Evolutionary conservation across 257 asterid genomes (phyloP).

Genomic region (Solanum raphanifolium): DNA sequence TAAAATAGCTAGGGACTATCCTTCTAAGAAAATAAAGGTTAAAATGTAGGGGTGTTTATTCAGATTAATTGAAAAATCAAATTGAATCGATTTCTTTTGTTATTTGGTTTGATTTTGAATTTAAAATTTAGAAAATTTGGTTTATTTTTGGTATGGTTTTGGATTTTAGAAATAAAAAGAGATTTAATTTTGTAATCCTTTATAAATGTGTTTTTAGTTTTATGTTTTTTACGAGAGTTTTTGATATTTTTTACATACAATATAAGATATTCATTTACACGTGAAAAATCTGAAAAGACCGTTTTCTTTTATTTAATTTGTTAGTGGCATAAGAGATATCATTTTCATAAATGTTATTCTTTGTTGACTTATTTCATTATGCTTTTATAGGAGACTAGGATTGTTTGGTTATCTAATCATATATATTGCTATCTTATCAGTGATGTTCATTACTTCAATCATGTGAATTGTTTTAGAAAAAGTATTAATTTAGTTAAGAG

Average conservation of each 20-base stretch:
- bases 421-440: background rate
- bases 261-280: background rate
- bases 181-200: too few species aligned
- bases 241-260: background rate
- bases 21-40: background rate
- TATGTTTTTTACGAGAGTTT: too few species aligned
- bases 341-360: too few species aligned
- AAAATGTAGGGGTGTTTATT: background rate
- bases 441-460: background rate
- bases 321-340: too few species aligned
- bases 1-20: background rate
- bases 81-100: background rate
- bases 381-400: background rate
- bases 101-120: background rate
- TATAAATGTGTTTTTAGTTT: too few species aligned
- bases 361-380: too few species aligned
- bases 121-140: background rate
- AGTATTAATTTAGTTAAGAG: too few species aligned
- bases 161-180: background rate
- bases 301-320: too few species aligned
- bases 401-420: background rate
- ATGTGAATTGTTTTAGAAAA: too few species aligned
- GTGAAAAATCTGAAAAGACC: too few species aligned
- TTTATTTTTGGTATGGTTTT: too few species aligned
- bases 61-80: background rate